Percentiles rank a stretch among this genome's conserved stretches.
phyloP scores from a whole-genome alignment of 805 yeast species.

The Brettanomyces naardenensis region DNA sequence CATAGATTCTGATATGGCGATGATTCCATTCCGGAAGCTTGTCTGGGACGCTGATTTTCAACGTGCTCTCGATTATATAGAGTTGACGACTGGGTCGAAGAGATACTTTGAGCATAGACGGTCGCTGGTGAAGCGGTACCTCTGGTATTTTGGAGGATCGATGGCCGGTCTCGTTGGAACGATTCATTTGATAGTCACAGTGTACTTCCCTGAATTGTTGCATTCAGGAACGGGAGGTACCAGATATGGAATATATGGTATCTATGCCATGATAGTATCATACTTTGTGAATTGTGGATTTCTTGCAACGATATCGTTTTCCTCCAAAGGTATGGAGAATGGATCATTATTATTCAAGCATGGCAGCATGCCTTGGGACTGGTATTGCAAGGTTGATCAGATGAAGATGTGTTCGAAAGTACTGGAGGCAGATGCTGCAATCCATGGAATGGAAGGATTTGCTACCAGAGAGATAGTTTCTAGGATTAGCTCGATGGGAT shows the following conservation, averaged over 20 bases:
- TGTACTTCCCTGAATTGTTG: conserved; percentile 26
- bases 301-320: conserved; percentile 34
- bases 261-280: conserved; percentile 40
- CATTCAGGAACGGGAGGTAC: conserved; percentile 26
- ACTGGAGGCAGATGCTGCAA: conserved; percentile 54
- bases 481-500: conserved; percentile 28
- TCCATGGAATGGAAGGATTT: conserved; percentile 38
- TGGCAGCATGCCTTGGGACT: conserved; percentile 55
- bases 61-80: conserved; percentile 49
- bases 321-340: conserved; percentile 39
- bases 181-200: conserved; percentile 38
- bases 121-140: conserved; percentile 20
- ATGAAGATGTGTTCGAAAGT: conserved; percentile 57
- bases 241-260: conserved; percentile 27
- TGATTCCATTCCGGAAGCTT: conserved; percentile 59
- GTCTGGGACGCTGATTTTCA: conserved; percentile 50
- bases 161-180: conserved; percentile 32
- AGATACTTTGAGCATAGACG: conserved; percentile 36
- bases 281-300: conserved; percentile 41
- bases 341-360: conserved; percentile 55
- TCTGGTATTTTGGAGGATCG: conserved; percentile 35
- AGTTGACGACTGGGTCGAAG: conserved; percentile 50
- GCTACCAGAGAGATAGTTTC: conserved; percentile 25
- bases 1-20: conserved; percentile 34
- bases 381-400: conserved; percentile 63